Base-by-base conservation (phyloP, 495 filamentous ascomycete genomes). In the Pyrenopolyporus hunteri region DNA sequence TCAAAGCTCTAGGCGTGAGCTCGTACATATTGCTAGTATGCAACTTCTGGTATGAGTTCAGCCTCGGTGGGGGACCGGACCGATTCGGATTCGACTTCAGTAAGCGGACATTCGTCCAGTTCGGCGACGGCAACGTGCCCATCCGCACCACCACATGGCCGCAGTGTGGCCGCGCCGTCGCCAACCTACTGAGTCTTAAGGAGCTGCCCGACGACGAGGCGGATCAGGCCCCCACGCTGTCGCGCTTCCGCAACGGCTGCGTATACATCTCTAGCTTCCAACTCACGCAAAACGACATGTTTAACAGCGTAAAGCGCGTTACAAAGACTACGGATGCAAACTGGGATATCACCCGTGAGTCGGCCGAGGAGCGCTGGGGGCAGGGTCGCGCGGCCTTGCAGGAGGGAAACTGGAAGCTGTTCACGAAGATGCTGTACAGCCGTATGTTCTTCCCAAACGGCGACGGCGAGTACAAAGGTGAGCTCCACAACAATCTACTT, bases 311-410 rank as follows among this genome's bases (percentile, higher is more conserved):
- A 22, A 69, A 81, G 54, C 80, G 83, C 1, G 85, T 85, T 0
- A 80, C 80, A 0, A 81, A 79, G 1, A 79, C 76, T 0, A 78
- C 66, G n/a, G 71, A 78, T 36, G 59, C 32, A 0, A 84, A 88
- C 51, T 91, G 87, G 87, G 78, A 65, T 1, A 78, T 89, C 33
- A 69, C 40, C 2, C 47, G 78, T 11, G 76, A 83, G 67, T 29
- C 69, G 0, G 55, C 68, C 0, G 63, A 66, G 26, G 70, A 84
- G 67, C 76, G 82, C 0, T 82, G 74, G 53, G 52, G 71, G 45
- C 57, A 71, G 4, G 83, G 76, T 0, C 13, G 73, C 36, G 71
- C 69, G 63, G 65, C 62, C 32, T 36, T 86, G 61, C 36, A 76
- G 53, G 48, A 63, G 13, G 83, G 82, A 0, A 70, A 83, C 57